These are phyloP conservation scores for maize (Zea mays) DNA, from an alignment of 176 grass and related monocot genomes.

Conservation along the genomic window DNA sequence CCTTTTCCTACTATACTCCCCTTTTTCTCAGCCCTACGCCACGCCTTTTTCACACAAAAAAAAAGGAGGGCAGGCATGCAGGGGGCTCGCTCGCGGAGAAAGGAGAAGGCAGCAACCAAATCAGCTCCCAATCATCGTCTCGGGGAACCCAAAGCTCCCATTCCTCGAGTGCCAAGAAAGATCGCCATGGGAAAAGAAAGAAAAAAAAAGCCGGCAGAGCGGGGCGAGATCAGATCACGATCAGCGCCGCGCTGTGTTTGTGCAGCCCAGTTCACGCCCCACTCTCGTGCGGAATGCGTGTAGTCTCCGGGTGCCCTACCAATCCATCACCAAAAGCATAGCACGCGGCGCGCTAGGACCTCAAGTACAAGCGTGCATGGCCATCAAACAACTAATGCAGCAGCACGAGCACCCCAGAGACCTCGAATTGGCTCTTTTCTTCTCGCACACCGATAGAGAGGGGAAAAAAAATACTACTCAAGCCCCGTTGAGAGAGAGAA, in stretches of 20 bases:
- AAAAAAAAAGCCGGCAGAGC: background rate
- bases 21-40: too few species aligned
- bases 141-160: too few species aligned
- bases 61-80: too few species aligned
- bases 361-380: conserved; percentile 25
- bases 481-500: too few species aligned
- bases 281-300: conserved; percentile 9
- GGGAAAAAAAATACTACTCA: too few species aligned
- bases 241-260: background rate
- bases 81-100: too few species aligned
- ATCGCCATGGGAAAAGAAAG: background rate
- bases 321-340: conserved; percentile 40
- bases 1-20: too few species aligned
- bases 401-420: background rate
- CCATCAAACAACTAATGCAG: background rate
- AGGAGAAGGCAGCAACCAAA: too few species aligned
- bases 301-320: conserved; percentile 32
- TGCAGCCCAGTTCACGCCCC: conserved; percentile 50
- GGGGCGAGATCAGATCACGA: background rate
- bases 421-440: background rate
- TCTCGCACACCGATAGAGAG: background rate
- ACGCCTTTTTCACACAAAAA: too few species aligned
- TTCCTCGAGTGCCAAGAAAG: background rate
- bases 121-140: too few species aligned
- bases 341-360: conserved; percentile 44